Conservation (phyloP, 805 yeast genomes). For the Babjeviella inositovora region DNA sequence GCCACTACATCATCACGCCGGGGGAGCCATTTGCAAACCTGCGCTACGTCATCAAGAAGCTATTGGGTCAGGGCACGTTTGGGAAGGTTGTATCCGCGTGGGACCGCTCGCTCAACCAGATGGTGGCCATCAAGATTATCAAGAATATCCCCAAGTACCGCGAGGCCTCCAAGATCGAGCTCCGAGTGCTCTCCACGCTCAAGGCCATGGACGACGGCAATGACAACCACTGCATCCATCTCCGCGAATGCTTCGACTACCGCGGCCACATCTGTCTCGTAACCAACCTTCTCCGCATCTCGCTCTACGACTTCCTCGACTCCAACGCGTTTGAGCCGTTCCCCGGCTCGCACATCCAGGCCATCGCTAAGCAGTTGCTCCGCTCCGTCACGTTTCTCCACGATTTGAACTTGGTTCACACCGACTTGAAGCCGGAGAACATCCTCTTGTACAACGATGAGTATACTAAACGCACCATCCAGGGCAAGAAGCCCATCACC, state of each 20-base stretch:
- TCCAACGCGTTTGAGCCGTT: slow-evolving; percentile 74
- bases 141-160: slow-evolving; percentile 87
- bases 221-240: slow-evolving; percentile 64
- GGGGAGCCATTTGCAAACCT: slow-evolving; percentile 54
- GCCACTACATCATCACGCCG: slow-evolving; percentile 50
- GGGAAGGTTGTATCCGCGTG: slow-evolving; percentile 81
- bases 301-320: slow-evolving; percentile 83
- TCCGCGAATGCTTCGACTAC: slow-evolving; percentile 82
- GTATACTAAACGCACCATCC: slow-evolving; percentile 14
- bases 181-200: slow-evolving; percentile 64
- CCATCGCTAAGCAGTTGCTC: slow-evolving; percentile 72
- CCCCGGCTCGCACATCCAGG: slow-evolving; percentile 87
- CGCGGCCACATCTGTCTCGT: slow-evolving; percentile 90
- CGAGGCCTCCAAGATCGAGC: slow-evolving; percentile 88
- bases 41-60: slow-evolving; percentile 46
- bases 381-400: slow-evolving; percentile 81
- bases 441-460: slow-evolving; percentile 50
- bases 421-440: slow-evolving; percentile 95
- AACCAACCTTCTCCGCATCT: slow-evolving; percentile 72
- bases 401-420: slow-evolving; percentile 80
- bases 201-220: slow-evolving; percentile 56
- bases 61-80: slow-evolving; percentile 86
- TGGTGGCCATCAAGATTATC: slow-evolving; percentile 85
- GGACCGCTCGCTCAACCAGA: slow-evolving; percentile 40
- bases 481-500: slow-evolving; percentile 12